phyloP scores from a whole-genome alignment of 441 rosid species.

The Isatis lusitanica region DNA sequence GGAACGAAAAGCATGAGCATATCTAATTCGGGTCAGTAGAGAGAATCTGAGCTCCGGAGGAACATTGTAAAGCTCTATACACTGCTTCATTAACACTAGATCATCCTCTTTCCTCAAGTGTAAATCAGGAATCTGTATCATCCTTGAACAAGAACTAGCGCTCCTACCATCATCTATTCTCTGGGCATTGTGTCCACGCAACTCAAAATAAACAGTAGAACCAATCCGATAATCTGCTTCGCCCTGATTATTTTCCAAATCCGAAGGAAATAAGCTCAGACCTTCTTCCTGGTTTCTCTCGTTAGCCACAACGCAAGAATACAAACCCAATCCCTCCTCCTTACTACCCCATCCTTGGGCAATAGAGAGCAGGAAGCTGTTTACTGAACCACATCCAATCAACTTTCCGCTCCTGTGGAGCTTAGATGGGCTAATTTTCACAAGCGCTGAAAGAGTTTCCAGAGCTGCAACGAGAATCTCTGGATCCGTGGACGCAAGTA shows the following conservation, averaged over 20 bases:
- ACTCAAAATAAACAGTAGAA: constrained; percentile 91
- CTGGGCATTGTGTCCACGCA: constrained; percentile 64
- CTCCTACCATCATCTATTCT: constrained; percentile 41
- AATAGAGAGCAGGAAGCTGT: constrained; percentile 78
- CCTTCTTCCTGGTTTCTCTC: constrained; percentile 91
- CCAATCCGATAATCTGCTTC: constrained; percentile 77
- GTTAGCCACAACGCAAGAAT: constrained; percentile 89
- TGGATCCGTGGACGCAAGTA: constrained; percentile 94
- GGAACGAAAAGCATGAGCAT: constrained; percentile 90
- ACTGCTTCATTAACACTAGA: constrained; percentile 75
- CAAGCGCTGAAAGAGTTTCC: constrained; percentile 90
- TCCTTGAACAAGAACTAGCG: constrained; percentile 44
- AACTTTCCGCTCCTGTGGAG: constrained; percentile 85
- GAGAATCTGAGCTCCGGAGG: constrained; percentile 83
- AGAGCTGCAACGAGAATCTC: constrained; percentile 86
- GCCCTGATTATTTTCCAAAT: constrained; percentile 55
- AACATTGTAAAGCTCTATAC: constrained; percentile 75
- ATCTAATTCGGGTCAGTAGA: constrained; percentile 89
- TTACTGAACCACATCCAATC: constrained; percentile 86
- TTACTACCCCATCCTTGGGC: constrained; percentile 99
- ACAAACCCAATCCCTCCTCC: constrained; percentile 98
- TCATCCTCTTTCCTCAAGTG: constrained; percentile 93
- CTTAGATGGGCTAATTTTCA: constrained; percentile 88
- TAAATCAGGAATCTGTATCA: constrained; percentile 78
- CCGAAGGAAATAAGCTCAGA: constrained; percentile 80